Evolutionary conservation across 768 basidiomycete genomes (phyloP).

Genomic region (Suillus spraguei): DNA sequence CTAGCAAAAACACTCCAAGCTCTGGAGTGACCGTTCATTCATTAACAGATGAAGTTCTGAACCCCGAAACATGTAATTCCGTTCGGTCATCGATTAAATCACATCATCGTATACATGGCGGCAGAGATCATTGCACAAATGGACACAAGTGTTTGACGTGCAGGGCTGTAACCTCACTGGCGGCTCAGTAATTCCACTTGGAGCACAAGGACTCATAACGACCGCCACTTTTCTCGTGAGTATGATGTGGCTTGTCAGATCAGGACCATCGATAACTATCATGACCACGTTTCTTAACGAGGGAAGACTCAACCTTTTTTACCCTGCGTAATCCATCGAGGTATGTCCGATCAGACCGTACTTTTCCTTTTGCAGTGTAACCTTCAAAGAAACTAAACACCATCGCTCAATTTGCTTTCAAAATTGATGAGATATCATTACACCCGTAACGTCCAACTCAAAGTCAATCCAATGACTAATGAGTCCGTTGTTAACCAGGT

Average conservation of each 20-base stretch:
- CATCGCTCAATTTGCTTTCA: not conserved
- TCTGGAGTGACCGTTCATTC: too few relatives aligned
- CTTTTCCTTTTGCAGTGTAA: constrained; percentile 2
- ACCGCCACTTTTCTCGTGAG: not conserved
- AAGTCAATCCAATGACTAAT: not conserved
- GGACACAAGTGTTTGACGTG: not conserved
- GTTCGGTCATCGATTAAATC: not conserved
- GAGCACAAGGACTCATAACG: not conserved
- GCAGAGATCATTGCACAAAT: not conserved
- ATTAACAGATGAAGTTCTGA: not conserved
- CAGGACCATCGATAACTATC: not conserved
- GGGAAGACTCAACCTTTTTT: not conserved
- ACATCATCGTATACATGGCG: not conserved
- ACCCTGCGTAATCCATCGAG: not conserved
- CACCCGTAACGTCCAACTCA: not conserved
- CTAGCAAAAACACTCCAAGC: too few relatives aligned
- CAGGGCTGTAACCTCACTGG: not conserved
- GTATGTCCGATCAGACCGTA: not conserved
- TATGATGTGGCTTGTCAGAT: not conserved
- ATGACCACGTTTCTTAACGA: not conserved
- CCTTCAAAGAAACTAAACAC: not conserved
- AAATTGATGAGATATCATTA: not conserved
- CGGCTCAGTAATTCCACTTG: not conserved
- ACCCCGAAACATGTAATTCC: not conserved
- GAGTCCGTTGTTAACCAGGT: not conserved